Percentiles rank a stretch among this genome's conserved stretches.
These are phyloP conservation scores for Moricandia moricandioides DNA, from an alignment of 345 rosid species.

Conservation along the genomic window DNA sequence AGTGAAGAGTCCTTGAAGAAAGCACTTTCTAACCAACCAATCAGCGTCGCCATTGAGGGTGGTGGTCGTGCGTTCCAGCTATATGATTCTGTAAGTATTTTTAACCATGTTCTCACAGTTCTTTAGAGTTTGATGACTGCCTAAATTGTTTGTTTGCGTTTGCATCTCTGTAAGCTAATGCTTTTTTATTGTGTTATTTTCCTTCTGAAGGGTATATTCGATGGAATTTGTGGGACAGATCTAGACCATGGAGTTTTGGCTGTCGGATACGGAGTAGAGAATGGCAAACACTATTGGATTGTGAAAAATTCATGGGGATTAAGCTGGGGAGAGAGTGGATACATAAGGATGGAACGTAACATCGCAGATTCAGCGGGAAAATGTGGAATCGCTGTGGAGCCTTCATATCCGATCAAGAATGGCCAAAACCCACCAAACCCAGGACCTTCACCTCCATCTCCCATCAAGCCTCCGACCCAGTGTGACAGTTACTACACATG, in stretches of 20 bases:
- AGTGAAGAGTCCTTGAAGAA: constrained; percentile 56
- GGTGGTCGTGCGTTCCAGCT: constrained; percentile 71
- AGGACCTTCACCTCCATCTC: constrained; percentile 96
- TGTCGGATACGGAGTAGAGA: constrained; percentile 81
- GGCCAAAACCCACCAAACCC: constrained; percentile 91
- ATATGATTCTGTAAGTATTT: constrained; percentile 32
- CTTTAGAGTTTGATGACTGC: not conserved
- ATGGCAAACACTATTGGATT: constrained; percentile 75
- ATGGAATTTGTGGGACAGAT: constrained; percentile 66
- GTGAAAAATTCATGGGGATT: constrained; percentile 87
- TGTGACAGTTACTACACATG: constrained; percentile 74
- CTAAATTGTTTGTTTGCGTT: not conserved
- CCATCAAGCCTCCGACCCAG: constrained; percentile 64
- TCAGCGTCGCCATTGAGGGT: constrained; percentile 70
- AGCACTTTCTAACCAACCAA: constrained; percentile 75
- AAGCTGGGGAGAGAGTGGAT: constrained; percentile 84
- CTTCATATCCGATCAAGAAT: constrained; percentile 81
- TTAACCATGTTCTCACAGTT: not conserved
- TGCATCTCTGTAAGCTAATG: not conserved
- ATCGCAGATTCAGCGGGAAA: constrained; percentile 45
- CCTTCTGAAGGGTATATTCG: constrained; percentile 59
- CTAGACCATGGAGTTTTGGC: constrained; percentile 91
- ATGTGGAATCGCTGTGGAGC: constrained; percentile 87
- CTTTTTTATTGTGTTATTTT: not conserved
- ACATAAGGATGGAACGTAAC: constrained; percentile 69